phyloP scores from a whole-genome alignment of 2,329 filamentous ascomycete species.

The Alternaria conjuncta region DNA sequence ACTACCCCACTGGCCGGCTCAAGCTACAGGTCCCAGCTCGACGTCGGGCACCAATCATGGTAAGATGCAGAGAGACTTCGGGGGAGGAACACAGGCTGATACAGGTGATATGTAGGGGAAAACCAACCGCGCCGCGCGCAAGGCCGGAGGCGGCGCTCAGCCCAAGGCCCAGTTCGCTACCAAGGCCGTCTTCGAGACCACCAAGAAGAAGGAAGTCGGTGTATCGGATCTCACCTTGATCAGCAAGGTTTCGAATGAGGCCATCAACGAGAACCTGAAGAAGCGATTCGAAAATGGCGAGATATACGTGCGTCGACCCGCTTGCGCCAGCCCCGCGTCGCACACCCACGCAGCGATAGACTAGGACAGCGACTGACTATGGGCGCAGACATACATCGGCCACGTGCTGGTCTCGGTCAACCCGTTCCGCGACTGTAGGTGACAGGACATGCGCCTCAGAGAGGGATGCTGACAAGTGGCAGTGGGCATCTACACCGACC shows the following conservation, averaged over 20 bases:
- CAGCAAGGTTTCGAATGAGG: conserved; percentile 98
- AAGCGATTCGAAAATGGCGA: conserved; percentile 97
- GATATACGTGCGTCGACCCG: conserved; percentile 74
- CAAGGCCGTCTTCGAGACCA: conserved; percentile 94
- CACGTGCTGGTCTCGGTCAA: conserved; percentile 99
- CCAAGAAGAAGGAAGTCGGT: conserved; percentile 99
- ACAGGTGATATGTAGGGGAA: conserved; percentile 52
- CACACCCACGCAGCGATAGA: conserved; percentile 12
- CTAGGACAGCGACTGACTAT: conserved; percentile 32
- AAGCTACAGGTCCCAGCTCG: conserved; percentile 25
- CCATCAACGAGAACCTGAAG: conserved; percentile 98
- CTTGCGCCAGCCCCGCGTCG: conserved; percentile 32
- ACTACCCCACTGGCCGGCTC: conserved; percentile 17
- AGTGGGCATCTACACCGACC: conserved; percentile 96
- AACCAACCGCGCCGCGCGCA: conserved; percentile 65
- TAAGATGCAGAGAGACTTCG: conserved; percentile 21
- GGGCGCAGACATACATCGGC: conserved; percentile 85
- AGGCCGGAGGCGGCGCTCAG: conserved; percentile 50
- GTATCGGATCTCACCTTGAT: conserved; percentile 97
- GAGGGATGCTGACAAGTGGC: conserved; percentile 46
- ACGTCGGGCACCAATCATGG: conserved; percentile 47
- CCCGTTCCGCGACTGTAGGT: conserved; percentile 85
- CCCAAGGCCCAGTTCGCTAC: conserved; percentile 74
- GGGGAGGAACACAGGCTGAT: conserved; percentile 24
- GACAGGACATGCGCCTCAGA: neutral